These are phyloP conservation scores for Camelina hispida DNA, from an alignment of 345 rosid species.

Conservation along the genomic window DNA sequence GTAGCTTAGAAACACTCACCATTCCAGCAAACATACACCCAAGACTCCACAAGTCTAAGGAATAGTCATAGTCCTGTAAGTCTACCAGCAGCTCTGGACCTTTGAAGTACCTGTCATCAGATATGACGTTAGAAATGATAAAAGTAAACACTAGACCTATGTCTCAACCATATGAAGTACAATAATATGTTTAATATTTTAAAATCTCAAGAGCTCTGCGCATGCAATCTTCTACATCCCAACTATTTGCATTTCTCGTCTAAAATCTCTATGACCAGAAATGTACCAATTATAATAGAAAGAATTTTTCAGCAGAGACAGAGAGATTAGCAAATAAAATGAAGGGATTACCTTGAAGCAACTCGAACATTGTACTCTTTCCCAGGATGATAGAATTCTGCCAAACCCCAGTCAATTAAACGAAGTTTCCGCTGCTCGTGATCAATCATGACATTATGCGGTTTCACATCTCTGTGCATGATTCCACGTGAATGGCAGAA, in stretches of 20 bases:
- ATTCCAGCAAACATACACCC: constrained; percentile 99
- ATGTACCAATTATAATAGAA: neutral
- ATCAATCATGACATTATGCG: constrained; percentile 99
- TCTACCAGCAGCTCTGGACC: constrained; percentile 99
- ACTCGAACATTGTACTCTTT: constrained; percentile 97
- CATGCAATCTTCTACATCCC: constrained; percentile 11
- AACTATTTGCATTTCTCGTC: neutral
- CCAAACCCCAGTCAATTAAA: constrained; percentile 98
- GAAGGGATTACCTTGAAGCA: constrained; percentile 77
- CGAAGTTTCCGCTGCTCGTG: constrained; percentile 95
- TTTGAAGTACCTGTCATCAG: constrained; percentile 82
- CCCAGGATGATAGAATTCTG: constrained; percentile 97
- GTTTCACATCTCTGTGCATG: constrained; percentile 99
- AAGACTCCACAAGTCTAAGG: constrained; percentile 97
- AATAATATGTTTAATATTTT: neutral
- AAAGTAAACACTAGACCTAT: neutral
- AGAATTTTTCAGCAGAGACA: neutral
- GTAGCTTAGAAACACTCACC: constrained; percentile 54
- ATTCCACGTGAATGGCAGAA: constrained; percentile 98
- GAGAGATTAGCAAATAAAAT: constrained; percentile 1
- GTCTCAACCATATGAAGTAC: neutral
- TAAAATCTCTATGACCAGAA: constrained; percentile 1
- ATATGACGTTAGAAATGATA: constrained; percentile 2
- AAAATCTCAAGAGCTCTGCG: neutral
- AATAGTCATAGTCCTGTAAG: constrained; percentile 97